phyloP scores from a whole-genome alignment of 1,284 basidiomycete genomes.

The Ustilago sp. region DNA sequence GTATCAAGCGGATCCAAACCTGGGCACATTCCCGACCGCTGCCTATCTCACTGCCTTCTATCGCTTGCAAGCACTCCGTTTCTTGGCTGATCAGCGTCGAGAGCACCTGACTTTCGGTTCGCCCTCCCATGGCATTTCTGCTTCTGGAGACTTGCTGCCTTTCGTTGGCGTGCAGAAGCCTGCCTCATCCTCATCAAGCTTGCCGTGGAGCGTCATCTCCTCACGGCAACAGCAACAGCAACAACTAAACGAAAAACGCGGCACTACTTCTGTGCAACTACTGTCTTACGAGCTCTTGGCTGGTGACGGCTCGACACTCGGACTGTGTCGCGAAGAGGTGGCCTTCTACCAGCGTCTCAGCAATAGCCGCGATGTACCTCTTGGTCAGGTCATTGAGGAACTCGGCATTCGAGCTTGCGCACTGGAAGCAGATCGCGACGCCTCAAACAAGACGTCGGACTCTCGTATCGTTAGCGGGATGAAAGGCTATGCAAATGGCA shows the following conservation, averaged over 20 bases:
- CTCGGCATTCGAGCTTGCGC: conserved; percentile 49
- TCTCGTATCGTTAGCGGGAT: conserved; percentile 28
- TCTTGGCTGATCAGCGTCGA: conserved; percentile 40
- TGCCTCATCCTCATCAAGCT: conserved; percentile 7
- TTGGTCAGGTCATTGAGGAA: conserved; percentile 63
- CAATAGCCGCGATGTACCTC: conserved; percentile 49
- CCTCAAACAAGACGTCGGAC: conserved; percentile 14
- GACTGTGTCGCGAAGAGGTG: conserved; percentile 48
- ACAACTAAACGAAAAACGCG: conserved; percentile 6
- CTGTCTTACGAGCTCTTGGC: conserved; percentile 41
- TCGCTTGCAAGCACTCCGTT: conserved; percentile 43
- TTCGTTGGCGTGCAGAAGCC: conserved; percentile 43
- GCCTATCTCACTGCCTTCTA: conserved; percentile 41
- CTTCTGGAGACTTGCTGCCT: conserved; percentile 39
- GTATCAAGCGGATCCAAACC: conserved; percentile 11
- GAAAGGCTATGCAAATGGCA: conserved; percentile 15
- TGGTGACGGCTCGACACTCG: conserved; percentile 16
- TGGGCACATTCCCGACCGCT: conserved; percentile 10
- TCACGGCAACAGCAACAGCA: conserved; percentile 31
- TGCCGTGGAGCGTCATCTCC: conserved; percentile 32
- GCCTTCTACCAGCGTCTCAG: conserved; percentile 56
- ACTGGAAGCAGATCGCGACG: conserved; percentile 40
- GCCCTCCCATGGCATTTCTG: conserved; percentile 43
- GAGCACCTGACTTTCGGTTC: conserved; percentile 42
- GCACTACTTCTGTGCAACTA: conserved; percentile 25